phyloP scores from a whole-genome alignment of 2,329 filamentous ascomycete genomes.

The Beauveria australis region DNA sequence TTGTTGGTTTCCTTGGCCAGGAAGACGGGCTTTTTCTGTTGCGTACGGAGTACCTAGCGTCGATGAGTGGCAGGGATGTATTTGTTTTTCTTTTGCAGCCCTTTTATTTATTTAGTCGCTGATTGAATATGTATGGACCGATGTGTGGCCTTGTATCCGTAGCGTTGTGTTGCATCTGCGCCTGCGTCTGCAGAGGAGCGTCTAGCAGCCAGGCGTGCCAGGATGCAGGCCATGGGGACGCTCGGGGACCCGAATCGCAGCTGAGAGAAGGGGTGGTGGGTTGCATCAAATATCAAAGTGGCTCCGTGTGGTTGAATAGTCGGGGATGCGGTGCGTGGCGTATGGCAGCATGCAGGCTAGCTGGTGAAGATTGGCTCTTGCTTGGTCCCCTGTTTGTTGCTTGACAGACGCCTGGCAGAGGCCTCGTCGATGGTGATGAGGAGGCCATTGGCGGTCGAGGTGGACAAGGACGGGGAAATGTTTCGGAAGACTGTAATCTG shows the following conservation, averaged over 20 bases:
- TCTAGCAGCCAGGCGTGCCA: background rate
- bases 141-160: background rate
- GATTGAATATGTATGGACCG: background rate
- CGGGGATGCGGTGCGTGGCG: background rate
- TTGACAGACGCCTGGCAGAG: background rate
- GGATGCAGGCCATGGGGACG: background rate
- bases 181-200: background rate
- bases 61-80: background rate
- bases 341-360: background rate
- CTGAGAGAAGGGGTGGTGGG: background rate
- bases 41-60: background rate
- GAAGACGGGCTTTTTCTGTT: background rate
- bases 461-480: background rate
- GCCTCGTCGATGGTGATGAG: background rate
- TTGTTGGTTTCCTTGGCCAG: slow-evolving; percentile 2
- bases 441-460: background rate
- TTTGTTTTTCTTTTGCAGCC: background rate
- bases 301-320: background rate
- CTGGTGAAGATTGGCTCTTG: slow-evolving; percentile 1
- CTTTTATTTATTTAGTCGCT: background rate
- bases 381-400: background rate
- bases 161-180: slow-evolving; percentile 6
- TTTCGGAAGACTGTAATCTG: background rate
- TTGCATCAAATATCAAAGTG: background rate
- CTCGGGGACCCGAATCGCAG: background rate